These are phyloP conservation scores for Ganoderma multipileum DNA, from an alignment of 1,284 basidiomycete genomes.

Conservation along the genomic window DNA sequence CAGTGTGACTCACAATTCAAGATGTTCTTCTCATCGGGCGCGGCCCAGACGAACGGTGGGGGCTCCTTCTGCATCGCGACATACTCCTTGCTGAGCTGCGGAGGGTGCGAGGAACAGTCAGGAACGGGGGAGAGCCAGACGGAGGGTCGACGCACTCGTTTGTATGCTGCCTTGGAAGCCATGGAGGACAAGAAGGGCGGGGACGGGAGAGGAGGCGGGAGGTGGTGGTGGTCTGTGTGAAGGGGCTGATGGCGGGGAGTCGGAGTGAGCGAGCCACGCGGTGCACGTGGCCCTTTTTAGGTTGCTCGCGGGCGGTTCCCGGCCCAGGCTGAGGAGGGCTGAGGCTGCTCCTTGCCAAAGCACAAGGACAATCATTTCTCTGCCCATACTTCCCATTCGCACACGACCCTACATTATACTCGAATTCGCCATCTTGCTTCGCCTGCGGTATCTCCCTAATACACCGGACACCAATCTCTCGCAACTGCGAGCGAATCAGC, in stretches of 20 bases:
- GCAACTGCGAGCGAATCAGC: background rate
- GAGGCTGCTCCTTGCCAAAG: no score
- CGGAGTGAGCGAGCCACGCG: constrained; percentile 16
- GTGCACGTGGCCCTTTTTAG: constrained; percentile 26
- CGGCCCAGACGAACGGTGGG: constrained; percentile 93
- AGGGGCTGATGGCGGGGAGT: constrained; percentile 18
- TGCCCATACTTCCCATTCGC: constrained; percentile 3
- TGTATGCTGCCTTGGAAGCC: constrained; percentile 86
- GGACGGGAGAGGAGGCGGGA: constrained; percentile 5
- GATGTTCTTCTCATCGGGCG: constrained; percentile 96
- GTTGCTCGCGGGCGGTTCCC: background rate
- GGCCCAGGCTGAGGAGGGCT: background rate
- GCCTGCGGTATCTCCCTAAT: background rate
- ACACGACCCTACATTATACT: background rate
- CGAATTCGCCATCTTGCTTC: background rate
- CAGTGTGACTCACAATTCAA: constrained; percentile 69
- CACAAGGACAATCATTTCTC: background rate
- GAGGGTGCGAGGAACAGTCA: constrained; percentile 23
- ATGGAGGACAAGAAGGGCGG: constrained; percentile 45
- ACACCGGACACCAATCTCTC: constrained; percentile 9
- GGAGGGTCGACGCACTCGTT: constrained; percentile 64
- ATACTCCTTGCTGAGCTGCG: constrained; percentile 88
- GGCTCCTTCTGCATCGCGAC: constrained; percentile 92
- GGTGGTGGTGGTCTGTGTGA: constrained; percentile 27
- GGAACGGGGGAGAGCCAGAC: constrained; percentile 7